Conservation (phyloP, 2,329 filamentous ascomycete species). For the Cladosporium sphaerospermum region DNA sequence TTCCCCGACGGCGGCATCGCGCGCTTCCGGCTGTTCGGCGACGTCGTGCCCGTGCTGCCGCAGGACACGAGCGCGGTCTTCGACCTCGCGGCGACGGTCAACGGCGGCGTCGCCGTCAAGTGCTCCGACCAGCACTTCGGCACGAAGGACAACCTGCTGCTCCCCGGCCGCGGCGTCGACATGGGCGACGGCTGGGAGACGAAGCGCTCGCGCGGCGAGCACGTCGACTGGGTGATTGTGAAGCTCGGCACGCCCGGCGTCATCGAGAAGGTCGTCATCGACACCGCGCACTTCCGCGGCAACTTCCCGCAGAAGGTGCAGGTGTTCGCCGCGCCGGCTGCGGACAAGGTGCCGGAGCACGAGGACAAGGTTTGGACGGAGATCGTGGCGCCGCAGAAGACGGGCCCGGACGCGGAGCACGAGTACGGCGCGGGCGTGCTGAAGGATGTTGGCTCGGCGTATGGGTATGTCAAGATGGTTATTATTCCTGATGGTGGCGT, state of each 20-base stretch:
- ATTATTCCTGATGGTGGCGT: slow-evolving; percentile 93
- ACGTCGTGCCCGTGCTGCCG: slow-evolving; percentile 70
- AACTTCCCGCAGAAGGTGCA: slow-evolving; percentile 76
- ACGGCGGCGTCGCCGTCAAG: slow-evolving; percentile 67
- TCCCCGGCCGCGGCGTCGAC: slow-evolving; percentile 71
- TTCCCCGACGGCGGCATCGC: slow-evolving; percentile 81
- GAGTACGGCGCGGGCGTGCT: slow-evolving; percentile 46
- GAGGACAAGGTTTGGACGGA: slow-evolving; percentile 59
- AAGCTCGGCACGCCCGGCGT: slow-evolving; percentile 61
- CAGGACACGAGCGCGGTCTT: slow-evolving; percentile 58
- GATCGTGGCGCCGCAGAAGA: slow-evolving; percentile 60
- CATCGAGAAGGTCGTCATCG: slow-evolving; percentile 63
- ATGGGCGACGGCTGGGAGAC: slow-evolving; percentile 92
- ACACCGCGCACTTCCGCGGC: slow-evolving; percentile 76
- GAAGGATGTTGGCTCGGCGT: slow-evolving; percentile 49
- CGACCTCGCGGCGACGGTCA: slow-evolving; percentile 71
- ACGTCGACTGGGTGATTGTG: slow-evolving; percentile 77
- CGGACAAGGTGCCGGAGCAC: slow-evolving; percentile 49
- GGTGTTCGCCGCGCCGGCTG: slow-evolving; percentile 54
- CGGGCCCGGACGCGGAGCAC: slow-evolving; percentile 67
- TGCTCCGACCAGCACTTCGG: slow-evolving; percentile 84
- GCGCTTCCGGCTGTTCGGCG: slow-evolving; percentile 69
- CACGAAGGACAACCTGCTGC: slow-evolving; percentile 71
- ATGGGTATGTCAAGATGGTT: slow-evolving; percentile 81
- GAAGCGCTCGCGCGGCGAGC: slow-evolving; percentile 63